A percentile compares a stretch with the other conserved stretches of the same genome.
phyloP scores from a whole-genome alignment of 495 filamentous ascomycete species.

The Poronia punctata region DNA sequence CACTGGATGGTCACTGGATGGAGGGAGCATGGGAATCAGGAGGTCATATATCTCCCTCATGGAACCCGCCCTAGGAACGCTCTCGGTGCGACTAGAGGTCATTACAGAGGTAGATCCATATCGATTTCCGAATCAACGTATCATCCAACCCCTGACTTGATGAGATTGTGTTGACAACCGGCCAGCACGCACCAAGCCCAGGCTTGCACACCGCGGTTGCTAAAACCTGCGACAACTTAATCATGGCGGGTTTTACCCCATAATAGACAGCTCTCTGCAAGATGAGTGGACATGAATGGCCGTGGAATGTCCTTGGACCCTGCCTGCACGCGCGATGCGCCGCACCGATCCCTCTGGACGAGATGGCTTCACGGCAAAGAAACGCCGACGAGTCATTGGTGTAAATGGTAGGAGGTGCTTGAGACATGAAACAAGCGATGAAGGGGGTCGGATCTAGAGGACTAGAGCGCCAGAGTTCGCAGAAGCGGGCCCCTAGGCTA shows the following conservation, averaged over 20 bases:
- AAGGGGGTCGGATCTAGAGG: constrained; percentile 8
- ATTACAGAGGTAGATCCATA: background rate
- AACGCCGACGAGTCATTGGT: constrained; percentile 25
- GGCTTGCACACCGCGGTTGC: constrained; percentile 8
- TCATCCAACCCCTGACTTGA: constrained; percentile 4
- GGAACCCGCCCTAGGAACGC: no score
- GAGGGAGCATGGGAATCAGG: no score
- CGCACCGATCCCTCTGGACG: constrained; percentile 6
- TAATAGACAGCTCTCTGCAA: constrained; percentile 4
- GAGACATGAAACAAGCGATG: constrained; percentile 37
- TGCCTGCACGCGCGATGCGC: constrained; percentile 7
- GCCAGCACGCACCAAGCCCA: background rate
- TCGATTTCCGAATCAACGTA: constrained; percentile 1
- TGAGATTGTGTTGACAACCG: background rate
- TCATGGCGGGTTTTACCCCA: constrained; percentile 4
- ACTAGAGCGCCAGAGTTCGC: no score
- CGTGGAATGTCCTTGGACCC: background rate
- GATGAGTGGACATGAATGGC: constrained; percentile 12
- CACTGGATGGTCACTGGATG: no score
- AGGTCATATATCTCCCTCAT: no score
- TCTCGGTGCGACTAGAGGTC: constrained; percentile 2
- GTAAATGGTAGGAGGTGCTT: constrained; percentile 15
- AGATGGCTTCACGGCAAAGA: constrained; percentile 16
- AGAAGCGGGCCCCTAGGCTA: no score
- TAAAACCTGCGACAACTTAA: constrained; percentile 4